Evolutionary conservation across 805 yeast species (phyloP).

Genomic region (Scheffersomyces stipitis): DNA sequence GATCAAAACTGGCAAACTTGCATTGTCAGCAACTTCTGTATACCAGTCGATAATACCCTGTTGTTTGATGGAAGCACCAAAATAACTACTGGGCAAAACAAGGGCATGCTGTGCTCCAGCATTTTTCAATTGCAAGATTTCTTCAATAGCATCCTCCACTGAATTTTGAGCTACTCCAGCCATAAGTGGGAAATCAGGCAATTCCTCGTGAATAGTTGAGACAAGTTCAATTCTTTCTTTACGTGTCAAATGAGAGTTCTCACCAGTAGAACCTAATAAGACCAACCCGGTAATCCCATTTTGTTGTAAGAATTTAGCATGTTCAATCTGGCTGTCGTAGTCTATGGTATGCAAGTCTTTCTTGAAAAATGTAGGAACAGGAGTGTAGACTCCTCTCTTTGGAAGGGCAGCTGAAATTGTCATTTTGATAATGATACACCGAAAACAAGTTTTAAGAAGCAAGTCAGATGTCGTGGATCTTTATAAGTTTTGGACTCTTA

Average conservation of each 20-base stretch:
- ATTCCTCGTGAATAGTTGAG: constrained; percentile 29
- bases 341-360: constrained; percentile 41
- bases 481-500: too few species aligned
- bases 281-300: constrained; percentile 51
- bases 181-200: constrained; percentile 42
- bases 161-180: constrained; percentile 53
- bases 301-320: constrained; percentile 41
- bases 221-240: constrained; percentile 42
- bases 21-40: constrained; percentile 42
- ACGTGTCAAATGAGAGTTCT: constrained; percentile 49
- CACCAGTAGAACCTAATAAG: constrained; percentile 56
- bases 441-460: too few species aligned
- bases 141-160: constrained; percentile 44
- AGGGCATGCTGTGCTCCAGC: constrained; percentile 42
- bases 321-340: constrained; percentile 44
- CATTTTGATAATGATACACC: not conserved
- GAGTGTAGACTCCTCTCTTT: constrained; percentile 48
- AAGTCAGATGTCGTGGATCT: too few species aligned
- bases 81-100: constrained; percentile 49
- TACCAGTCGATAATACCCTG: constrained; percentile 48
- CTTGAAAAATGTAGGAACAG: constrained; percentile 55
- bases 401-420: not conserved
- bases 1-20: constrained; percentile 43
- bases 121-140: constrained; percentile 30
- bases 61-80: constrained; percentile 46